Conservation (phyloP, 2,329 filamentous ascomycete genomes). For the Beauveria asiatica region DNA sequence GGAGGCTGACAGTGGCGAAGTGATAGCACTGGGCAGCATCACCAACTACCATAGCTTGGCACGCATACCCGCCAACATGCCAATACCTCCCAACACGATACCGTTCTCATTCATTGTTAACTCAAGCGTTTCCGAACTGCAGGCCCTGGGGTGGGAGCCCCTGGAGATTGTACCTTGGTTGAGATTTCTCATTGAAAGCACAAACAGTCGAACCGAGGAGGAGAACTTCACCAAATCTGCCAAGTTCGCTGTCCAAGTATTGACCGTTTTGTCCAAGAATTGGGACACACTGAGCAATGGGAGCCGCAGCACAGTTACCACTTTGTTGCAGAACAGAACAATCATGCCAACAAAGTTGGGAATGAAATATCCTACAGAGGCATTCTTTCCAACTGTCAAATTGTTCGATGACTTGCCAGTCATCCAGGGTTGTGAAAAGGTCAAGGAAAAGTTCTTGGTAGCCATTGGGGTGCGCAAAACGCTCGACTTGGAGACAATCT, state of each 20-base stretch:
- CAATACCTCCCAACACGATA: slow-evolving; percentile 72
- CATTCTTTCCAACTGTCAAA: slow-evolving; percentile 90
- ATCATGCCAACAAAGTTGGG: slow-evolving; percentile 86
- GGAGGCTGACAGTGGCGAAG: slow-evolving; percentile 53
- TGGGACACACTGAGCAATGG: slow-evolving; percentile 71
- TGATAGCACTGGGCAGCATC: slow-evolving; percentile 72
- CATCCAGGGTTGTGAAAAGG: slow-evolving; percentile 62
- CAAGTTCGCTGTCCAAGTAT: slow-evolving; percentile 66
- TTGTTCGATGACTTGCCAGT: slow-evolving; percentile 89
- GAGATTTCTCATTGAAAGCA: slow-evolving; percentile 64
- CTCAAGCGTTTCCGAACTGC: slow-evolving; percentile 58
- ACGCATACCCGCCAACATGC: slow-evolving; percentile 72
- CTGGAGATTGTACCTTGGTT: slow-evolving; percentile 83
- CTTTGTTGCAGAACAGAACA: slow-evolving; percentile 57
- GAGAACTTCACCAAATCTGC: slow-evolving; percentile 64
- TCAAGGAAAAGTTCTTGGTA: slow-evolving; percentile 84
- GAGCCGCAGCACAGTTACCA: slow-evolving; percentile 57
- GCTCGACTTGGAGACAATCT: slow-evolving; percentile 87
- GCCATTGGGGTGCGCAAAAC: slow-evolving; percentile 89
- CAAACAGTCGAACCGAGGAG: slow-evolving; percentile 48
- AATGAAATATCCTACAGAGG: slow-evolving; percentile 76
- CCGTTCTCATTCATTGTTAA: slow-evolving; percentile 74
- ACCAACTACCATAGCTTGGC: slow-evolving; percentile 65
- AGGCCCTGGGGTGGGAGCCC: slow-evolving; percentile 77
- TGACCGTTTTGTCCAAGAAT: slow-evolving; percentile 75